A percentile compares a stretch with the other conserved stretches of the same genome.
These are phyloP conservation scores for Waitea zeae DNA, from an alignment of 1,284 basidiomycete species.

Conservation along the genomic window DNA sequence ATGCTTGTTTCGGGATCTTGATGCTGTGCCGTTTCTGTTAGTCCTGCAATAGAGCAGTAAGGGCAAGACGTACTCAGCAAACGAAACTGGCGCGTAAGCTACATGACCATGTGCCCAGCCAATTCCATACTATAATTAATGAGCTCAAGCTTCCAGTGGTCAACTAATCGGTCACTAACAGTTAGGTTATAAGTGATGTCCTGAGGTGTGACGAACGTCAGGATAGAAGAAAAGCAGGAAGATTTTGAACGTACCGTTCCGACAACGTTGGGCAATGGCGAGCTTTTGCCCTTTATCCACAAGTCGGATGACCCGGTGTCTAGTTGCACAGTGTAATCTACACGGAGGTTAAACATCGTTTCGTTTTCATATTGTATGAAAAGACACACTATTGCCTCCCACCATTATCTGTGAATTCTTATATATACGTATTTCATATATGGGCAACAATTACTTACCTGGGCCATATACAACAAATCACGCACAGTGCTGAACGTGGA, in stretches of 20 bases:
- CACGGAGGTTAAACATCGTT: conserved; percentile 3
- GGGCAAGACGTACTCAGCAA: conserved; percentile 37
- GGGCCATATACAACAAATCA: conserved; percentile 59
- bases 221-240: not conserved
- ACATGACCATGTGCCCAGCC: conserved; percentile 57
- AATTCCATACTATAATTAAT: conserved; percentile 42
- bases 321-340: conserved; percentile 53
- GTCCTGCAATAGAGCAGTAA: conserved; percentile 4
- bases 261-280: conserved; percentile 31
- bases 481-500: conserved; percentile 53
- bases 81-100: conserved; percentile 38
- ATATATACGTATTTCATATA: too few species aligned
- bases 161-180: conserved; percentile 6
- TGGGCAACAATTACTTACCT: conserved; percentile 28
- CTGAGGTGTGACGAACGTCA: conserved; percentile 5
- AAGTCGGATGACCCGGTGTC: conserved; percentile 73
- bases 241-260: conserved; percentile 37
- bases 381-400: conserved; percentile 33
- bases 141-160: not conserved
- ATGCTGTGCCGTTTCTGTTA: conserved; percentile 26
- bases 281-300: conserved; percentile 41
- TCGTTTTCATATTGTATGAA: not conserved
- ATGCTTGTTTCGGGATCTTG: conserved; percentile 44
- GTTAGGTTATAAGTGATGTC: conserved; percentile 12
- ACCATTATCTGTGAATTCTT: conserved; percentile 39